Evolutionary conservation across 768 basidiomycete species (phyloP).

Genomic region (Rhodotorula toruloides): DNA sequence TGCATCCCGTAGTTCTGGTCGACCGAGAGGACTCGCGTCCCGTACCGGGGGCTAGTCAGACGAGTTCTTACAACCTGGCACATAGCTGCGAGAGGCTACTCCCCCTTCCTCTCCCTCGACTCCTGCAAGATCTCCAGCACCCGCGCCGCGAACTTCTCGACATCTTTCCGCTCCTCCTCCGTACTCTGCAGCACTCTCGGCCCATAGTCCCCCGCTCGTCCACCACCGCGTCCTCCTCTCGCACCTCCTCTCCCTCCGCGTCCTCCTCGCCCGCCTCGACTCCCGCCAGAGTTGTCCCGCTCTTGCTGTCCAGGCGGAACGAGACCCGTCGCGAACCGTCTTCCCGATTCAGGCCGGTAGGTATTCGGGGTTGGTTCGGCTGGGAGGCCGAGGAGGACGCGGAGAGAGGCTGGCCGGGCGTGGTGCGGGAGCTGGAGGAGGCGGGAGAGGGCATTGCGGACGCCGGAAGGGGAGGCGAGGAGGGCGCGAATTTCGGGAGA

Average conservation of each 20-base stretch:
- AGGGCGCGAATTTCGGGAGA: constrained; percentile 13
- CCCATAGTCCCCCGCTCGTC: too few species aligned
- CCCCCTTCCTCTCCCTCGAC: constrained; percentile 6
- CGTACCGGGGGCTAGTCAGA: too few species aligned
- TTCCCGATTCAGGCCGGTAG: constrained; percentile 18
- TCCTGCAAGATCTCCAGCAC: constrained; percentile 11
- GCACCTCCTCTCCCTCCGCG: neutral
- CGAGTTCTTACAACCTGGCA: too few species aligned
- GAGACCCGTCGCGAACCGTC: constrained; percentile 20
- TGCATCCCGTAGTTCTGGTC: too few species aligned
- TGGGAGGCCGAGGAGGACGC: constrained; percentile 25
- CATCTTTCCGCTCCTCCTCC: constrained; percentile 22
- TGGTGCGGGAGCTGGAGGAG: constrained; percentile 23
- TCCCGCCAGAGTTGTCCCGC: constrained; percentile 3
- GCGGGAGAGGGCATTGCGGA: constrained; percentile 13
- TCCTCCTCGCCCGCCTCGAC: neutral
- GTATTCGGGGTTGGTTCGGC: neutral
- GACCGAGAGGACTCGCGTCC: too few species aligned
- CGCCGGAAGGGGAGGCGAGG: constrained; percentile 8
- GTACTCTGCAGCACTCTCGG: constrained; percentile 19
- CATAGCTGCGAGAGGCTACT: too few species aligned
- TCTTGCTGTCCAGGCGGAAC: neutral
- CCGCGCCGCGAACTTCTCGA: constrained; percentile 13
- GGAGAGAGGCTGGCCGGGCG: constrained; percentile 16
- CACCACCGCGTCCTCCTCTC: neutral